phyloP scores from a whole-genome alignment of 139 green algal genomes.

The Volvox reticuliferus region DNA sequence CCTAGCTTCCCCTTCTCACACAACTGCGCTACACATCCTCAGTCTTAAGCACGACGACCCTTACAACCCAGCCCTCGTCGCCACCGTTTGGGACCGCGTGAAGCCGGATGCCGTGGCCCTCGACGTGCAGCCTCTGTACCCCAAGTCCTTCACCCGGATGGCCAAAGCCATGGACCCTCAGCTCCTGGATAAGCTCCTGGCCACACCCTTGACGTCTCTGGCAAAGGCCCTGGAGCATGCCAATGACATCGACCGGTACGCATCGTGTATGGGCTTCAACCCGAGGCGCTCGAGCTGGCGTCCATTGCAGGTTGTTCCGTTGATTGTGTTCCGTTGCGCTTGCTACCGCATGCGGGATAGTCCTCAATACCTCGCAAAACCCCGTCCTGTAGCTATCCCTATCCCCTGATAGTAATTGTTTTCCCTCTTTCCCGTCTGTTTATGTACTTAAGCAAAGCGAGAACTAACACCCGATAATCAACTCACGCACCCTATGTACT shows the following conservation, averaged over 20 bases:
- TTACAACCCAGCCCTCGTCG: conserved; percentile 17
- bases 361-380: no score
- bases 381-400: no score
- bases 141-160: conserved; percentile 35
- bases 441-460: no score
- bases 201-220: not conserved
- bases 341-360: no score
- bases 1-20: not conserved
- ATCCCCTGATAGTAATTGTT: no score
- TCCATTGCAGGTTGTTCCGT: no score
- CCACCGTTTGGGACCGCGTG: conserved; percentile 9
- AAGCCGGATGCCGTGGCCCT: conserved; percentile 13
- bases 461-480: no score
- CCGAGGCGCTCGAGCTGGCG: no score
- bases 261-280: no score
- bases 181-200: not conserved
- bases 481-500: not conserved
- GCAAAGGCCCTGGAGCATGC: not conserved
- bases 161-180: not conserved
- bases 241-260: conserved; percentile 20
- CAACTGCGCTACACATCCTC: conserved; percentile 8
- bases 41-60: conserved; percentile 27
- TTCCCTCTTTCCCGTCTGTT: no score
- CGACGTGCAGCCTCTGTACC: conserved; percentile 25
- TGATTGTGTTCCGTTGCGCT: no score